phyloP scores from a whole-genome alignment of 2,329 filamentous ascomycete genomes.

The Emmonsiellopsis sp. region DNA sequence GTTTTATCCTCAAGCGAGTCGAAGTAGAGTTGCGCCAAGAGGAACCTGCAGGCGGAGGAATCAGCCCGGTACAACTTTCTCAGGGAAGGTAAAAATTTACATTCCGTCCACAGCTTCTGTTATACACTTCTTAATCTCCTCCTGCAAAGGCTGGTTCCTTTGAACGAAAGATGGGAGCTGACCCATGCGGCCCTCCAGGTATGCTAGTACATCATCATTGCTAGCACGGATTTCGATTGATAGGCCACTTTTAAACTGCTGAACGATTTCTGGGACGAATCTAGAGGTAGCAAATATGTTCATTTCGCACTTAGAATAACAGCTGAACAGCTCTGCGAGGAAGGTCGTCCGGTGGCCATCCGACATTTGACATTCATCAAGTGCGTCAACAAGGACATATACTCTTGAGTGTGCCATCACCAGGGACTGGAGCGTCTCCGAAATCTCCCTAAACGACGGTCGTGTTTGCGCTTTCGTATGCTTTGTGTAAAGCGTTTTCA shows the following conservation, averaged over 20 bases:
- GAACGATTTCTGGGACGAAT: constrained; percentile 16
- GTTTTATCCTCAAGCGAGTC: constrained; percentile 6
- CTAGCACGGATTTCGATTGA: constrained; percentile 25
- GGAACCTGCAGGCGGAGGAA: constrained; percentile 7
- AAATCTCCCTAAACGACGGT: constrained; percentile 20
- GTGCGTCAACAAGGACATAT: constrained; percentile 24
- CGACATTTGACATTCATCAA: constrained; percentile 21
- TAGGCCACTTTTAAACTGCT: constrained; percentile 12
- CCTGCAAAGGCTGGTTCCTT: neutral
- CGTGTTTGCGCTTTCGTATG: constrained; percentile 10
- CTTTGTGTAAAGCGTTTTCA: constrained; percentile 22
- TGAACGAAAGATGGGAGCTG: constrained; percentile 7
- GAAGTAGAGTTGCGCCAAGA: constrained; percentile 8
- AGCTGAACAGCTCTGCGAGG: constrained; percentile 15
- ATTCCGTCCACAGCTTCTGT: constrained; percentile 22
- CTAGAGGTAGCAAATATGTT: constrained; percentile 28
- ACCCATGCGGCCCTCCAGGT: constrained; percentile 18
- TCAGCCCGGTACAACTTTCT: neutral
- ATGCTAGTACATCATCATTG: constrained; percentile 24
- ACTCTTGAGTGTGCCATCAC: constrained; percentile 10
- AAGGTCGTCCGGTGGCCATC: constrained; percentile 1
- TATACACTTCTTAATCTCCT: constrained; percentile 17
- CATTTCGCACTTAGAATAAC: constrained; percentile 12
- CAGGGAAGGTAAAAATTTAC: constrained; percentile 16
- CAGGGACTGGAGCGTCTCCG: constrained; percentile 12